Evolutionary conservation across 176 grass and related monocot species (phyloP), one percentile per base, ranked within the genome.

Genomic region (Ananas comosus): DNA sequence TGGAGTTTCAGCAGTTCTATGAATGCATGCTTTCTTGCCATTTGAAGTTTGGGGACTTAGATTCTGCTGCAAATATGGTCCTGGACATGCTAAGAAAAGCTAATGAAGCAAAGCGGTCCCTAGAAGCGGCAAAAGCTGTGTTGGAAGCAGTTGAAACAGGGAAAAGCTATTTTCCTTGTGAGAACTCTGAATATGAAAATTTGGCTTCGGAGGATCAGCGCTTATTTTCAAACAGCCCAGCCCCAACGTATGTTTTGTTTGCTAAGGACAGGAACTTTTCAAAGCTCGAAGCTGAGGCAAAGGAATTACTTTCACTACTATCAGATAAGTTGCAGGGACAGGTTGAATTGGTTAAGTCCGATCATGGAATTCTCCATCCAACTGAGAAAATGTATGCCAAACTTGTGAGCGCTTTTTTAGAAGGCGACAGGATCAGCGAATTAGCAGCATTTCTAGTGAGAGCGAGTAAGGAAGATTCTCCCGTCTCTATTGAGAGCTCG

Each of bases 371-470:
- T 57, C 81, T 96, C 64, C 78, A 96, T 73, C 93, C 88, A 85
- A 96, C 88, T 13, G 86, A 92, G 85, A 85, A 78, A 78, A 79
- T 92, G 83, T 96, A 92, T 72, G 93, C 93, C 49, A 92, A 87
- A 69, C 86, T 92, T 72, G 85, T 89, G 24, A 96, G 78, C 76
- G 73, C 74, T 78, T 96, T 92, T 76, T 57, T 96, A 71, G 77
- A 96, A 77, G 79, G 79, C 53, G 76, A 78, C 66, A 92, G 76
- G 65, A 87, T 88, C 50, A 79, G 76, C 75, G 81, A 83, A 50
- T 86, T 96, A 61, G 79, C 86, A 16, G 82, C 50, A 2, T 96
- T 96, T 90, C 73, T 92, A 72, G 85, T 92, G 67, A 89, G 85
- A 74, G 88, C 88, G 65, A 89, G 76, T 58, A 91, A 89, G 77